Percentiles rank a stretch among this genome's conserved stretches.
Evolutionary conservation across 2,329 filamentous ascomycete species (phyloP).

Genomic region (Fusarium sp.): DNA sequence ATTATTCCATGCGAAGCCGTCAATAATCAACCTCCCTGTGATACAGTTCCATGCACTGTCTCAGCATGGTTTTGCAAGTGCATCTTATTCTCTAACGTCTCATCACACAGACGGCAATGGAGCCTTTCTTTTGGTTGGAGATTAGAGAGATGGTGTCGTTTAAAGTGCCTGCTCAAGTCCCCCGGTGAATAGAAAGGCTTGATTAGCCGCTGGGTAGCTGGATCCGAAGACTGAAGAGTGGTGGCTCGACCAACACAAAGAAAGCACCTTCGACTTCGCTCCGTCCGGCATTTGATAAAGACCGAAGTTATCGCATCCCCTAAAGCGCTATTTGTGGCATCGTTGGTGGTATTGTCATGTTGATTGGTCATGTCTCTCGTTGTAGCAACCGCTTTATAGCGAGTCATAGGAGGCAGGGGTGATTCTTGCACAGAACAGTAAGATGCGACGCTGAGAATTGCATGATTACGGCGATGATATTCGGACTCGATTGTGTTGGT

Average conservation of each 20-base stretch:
- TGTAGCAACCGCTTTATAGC: background rate
- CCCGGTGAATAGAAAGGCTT: background rate
- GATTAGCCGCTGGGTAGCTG: background rate
- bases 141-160: constrained; percentile 8
- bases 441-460: constrained; percentile 1
- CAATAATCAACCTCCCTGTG: background rate
- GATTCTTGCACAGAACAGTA: constrained; percentile 12
- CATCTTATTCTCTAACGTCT: constrained; percentile 10
- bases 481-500: background rate
- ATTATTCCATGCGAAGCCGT: too few species aligned
- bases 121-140: background rate
- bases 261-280: constrained; percentile 1
- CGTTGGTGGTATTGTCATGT: accelerated
- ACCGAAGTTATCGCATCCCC: constrained; percentile 4
- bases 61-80: constrained; percentile 19
- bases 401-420: background rate
- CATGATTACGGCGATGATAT: background rate
- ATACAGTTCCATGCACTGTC: constrained; percentile 9
- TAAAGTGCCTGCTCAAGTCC: constrained; percentile 18
- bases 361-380: background rate
- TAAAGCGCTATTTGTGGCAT: background rate
- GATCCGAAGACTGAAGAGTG: background rate
- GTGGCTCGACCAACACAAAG: background rate
- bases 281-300: background rate
- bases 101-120: background rate